These are phyloP conservation scores for Geotrichum aggregatum DNA, from an alignment of 1,139 yeast species.

Conservation along the genomic window DNA sequence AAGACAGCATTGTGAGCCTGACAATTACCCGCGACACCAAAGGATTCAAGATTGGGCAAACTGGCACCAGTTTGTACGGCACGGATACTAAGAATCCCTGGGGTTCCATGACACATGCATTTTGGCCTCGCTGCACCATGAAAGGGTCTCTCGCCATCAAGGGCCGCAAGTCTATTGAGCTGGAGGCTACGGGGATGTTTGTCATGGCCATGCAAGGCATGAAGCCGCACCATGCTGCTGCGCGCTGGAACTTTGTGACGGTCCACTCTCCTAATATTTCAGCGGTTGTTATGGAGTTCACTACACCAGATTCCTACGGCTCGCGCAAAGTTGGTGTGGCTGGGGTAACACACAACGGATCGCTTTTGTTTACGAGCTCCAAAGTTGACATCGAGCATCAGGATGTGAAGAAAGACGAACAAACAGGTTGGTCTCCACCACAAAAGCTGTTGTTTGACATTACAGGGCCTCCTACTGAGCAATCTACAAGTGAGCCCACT, in stretches of 20 bases:
- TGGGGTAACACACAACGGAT: constrained; percentile 60
- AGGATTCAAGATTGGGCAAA: constrained; percentile 85
- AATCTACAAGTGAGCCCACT: constrained; percentile 40
- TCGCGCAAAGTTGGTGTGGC: constrained; percentile 77
- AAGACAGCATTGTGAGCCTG: constrained; percentile 70
- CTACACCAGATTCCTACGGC: constrained; percentile 88
- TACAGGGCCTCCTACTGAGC: constrained; percentile 46
- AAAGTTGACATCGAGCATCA: constrained; percentile 63
- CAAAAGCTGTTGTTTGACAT: constrained; percentile 57
- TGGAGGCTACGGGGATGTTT: constrained; percentile 68
- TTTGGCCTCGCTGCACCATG: constrained; percentile 87
- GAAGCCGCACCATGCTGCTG: constrained; percentile 99
- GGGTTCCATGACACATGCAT: constrained; percentile 94
- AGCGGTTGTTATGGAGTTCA: constrained; percentile 89
- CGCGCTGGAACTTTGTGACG: constrained; percentile 89
- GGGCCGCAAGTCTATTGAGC: constrained; percentile 35
- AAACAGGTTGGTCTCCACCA: constrained; percentile 92
- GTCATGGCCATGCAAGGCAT: constrained; percentile 98
- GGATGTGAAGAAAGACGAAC: constrained; percentile 54
- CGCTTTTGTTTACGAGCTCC: constrained; percentile 61
- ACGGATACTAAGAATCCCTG: constrained; percentile 73
- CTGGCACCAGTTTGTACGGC: constrained; percentile 83
- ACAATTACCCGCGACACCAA: constrained; percentile 52
- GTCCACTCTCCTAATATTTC: constrained; percentile 74
- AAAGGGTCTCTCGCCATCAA: constrained; percentile 54